A percentile compares a stretch with the other conserved stretches of the same genome.
Conservation (phyloP, 2,329 filamentous ascomycete species). For the Fusarium sulawesiense region DNA sequence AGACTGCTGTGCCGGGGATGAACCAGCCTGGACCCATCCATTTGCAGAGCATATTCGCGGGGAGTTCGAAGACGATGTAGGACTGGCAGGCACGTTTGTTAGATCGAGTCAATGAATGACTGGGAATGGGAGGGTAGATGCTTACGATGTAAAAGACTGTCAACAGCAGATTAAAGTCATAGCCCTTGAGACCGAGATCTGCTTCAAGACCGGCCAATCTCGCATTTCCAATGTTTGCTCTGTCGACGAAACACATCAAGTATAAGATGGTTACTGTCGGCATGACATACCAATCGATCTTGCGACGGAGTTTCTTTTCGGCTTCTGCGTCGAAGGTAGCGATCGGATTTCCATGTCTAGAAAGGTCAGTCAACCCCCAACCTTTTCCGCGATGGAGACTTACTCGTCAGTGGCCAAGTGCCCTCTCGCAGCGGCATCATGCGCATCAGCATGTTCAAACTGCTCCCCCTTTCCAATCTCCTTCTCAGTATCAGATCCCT, state of each 20-base stretch:
- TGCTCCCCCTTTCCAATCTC: background rate
- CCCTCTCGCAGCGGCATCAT: slow-evolving; percentile 17
- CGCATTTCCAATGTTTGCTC: slow-evolving; percentile 77
- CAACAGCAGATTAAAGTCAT: slow-evolving; percentile 16
- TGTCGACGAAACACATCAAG: slow-evolving; percentile 75
- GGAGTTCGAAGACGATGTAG: slow-evolving; percentile 75
- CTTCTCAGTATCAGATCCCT: slow-evolving; percentile 11
- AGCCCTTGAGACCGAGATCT: slow-evolving; percentile 67
- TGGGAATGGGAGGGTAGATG: too few relatives aligned
- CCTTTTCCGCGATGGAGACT: background rate
- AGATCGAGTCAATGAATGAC: too few relatives aligned
- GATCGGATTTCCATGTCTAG: slow-evolving; percentile 17
- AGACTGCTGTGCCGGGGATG: slow-evolving; percentile 64
- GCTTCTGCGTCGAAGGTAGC: slow-evolving; percentile 8
- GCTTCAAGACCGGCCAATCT: slow-evolving; percentile 63
- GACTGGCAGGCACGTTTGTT: background rate
- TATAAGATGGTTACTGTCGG: slow-evolving; percentile 31
- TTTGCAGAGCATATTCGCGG: slow-evolving; percentile 72
- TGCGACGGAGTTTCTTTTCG: slow-evolving; percentile 14
- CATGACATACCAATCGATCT: slow-evolving; percentile 18
- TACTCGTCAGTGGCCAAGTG: slow-evolving; percentile 21
- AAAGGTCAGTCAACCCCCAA: background rate
- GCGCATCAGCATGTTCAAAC: background rate
- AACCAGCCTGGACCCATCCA: slow-evolving; percentile 74
- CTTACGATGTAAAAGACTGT: slow-evolving; percentile 21